Base-by-base conservation (phyloP, 352 stramenopile species). In the Globisporangium apiculatum region DNA sequence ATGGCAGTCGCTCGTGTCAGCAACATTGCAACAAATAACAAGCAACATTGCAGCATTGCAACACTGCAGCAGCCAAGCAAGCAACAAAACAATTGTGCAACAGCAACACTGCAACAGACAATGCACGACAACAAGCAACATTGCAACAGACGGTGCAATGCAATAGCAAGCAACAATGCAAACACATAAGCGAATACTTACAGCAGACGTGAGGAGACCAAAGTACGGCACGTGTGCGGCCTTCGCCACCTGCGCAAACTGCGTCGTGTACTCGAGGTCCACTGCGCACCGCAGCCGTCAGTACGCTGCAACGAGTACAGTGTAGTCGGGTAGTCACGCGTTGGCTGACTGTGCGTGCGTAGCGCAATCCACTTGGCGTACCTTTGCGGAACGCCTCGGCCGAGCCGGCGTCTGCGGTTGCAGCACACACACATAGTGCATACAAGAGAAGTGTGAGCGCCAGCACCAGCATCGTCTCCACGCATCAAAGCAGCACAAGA, bases 351-450 rank as follows among this genome's bases (percentile, higher is more conserved):
- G 24, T 31, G 24, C 24, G 24, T 31, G 24, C 24, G 24, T 31
- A 31, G 24, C 24, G 24, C 24, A 31, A 31, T 31, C 24, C 24
- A 31, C 24, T 31, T 31, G 24, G 24, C 51, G 48, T 71, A 87
- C 76, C 76, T 71, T 86, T 88, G 42, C 76, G 76, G 61, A 88
- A 88, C 2, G 78, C 78, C 42, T 84, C 78, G 1, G 70, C 73
- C 7, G 78, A 88, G 9, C 75, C 78, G n/a, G 78, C 75, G 51
- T 76, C 75, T 71, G 49, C 40, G 11, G 11, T 43, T 43, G 40
- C 45, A 18, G 45, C 45, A 48, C 41, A 12, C 41, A 15, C 11
- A 6, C 41, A 12, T 5, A 15, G 41, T 14, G 15, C 5, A 15
- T 14, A 15, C 24, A 31, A 31, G 24, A 31, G 24, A 31, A 31